Evolutionary conservation across 148 eudicot genomes (phyloP).

Genomic region (Linanthus parryae): DNA sequence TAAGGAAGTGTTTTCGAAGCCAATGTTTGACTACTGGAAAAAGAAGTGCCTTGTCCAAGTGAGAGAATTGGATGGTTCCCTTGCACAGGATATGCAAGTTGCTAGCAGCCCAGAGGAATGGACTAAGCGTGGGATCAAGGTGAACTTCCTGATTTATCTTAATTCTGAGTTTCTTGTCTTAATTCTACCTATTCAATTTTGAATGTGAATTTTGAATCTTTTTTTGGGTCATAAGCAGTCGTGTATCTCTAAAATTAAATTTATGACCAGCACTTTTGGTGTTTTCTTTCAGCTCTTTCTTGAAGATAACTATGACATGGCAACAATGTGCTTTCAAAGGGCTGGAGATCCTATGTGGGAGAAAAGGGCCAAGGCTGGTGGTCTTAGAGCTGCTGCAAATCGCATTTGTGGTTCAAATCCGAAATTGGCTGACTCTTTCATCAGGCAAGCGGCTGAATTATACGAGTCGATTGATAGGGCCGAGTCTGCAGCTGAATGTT

Average conservation of each 20-base stretch:
- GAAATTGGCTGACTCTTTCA: constrained; percentile 30
- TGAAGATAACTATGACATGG: constrained; percentile 70
- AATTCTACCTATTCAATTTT: not conserved
- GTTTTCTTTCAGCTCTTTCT: constrained; percentile 52
- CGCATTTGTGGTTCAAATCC: constrained; percentile 33
- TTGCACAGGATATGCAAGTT: constrained; percentile 70
- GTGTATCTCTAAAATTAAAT: too few species aligned
- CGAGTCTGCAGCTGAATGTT: constrained; percentile 59
- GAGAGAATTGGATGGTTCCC: constrained; percentile 53
- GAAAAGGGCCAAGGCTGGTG: constrained; percentile 58
- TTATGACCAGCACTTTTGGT: too few species aligned
- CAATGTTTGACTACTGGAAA: constrained; percentile 82
- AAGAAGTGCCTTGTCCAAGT: constrained; percentile 52
- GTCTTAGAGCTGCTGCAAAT: constrained; percentile 42
- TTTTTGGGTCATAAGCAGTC: too few species aligned
- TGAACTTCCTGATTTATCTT: constrained; percentile 3
- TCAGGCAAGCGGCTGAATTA: constrained; percentile 62
- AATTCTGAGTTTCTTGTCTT: too few species aligned
- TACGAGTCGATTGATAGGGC: constrained; percentile 50
- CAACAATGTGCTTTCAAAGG: constrained; percentile 78
- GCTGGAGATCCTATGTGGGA: constrained; percentile 63
- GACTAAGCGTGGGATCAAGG: constrained; percentile 64
- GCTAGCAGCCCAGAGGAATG: constrained; percentile 77
- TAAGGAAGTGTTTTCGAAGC: constrained; percentile 46
- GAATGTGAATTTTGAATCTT: not conserved